A percentile compares a stretch with the other conserved stretches of the same genome.
Evolutionary conservation across 2,329 filamentous ascomycete species (phyloP).

Genomic region (Fusarium sp.): DNA sequence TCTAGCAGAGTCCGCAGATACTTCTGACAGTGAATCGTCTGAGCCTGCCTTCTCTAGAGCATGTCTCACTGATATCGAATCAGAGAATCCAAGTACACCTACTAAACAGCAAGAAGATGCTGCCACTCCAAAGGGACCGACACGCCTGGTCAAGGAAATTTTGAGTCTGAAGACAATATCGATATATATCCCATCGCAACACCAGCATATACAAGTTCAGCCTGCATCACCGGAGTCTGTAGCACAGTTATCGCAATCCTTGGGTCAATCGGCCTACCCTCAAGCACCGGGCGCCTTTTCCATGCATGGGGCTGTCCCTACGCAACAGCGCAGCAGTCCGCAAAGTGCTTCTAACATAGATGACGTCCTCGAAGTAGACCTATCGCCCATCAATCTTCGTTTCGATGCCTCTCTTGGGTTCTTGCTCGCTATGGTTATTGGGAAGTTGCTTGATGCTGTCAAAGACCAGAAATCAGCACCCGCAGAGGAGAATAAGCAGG

Average conservation of each 20-base stretch:
- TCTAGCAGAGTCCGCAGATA: conserved; percentile 12
- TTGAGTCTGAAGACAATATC: conserved; percentile 64
- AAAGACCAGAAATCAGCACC: conserved; percentile 45
- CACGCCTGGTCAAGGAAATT: conserved; percentile 68
- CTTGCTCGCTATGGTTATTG: conserved; percentile 64
- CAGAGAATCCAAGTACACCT: conserved; percentile 22
- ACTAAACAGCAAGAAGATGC: conserved; percentile 54
- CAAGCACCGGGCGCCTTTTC: conserved; percentile 74
- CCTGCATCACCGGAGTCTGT: conserved; percentile 47
- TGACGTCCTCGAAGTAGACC: conserved; percentile 59
- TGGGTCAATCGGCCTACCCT: conserved; percentile 58
- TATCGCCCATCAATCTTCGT: conserved; percentile 66
- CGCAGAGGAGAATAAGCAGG: conserved; percentile 24
- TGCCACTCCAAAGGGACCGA: conserved; percentile 64
- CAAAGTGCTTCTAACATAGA: conserved; percentile 23
- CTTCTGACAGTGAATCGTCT: conserved; percentile 45
- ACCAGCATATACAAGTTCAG: conserved; percentile 58
- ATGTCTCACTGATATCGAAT: conserved; percentile 36
- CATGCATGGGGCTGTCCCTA: conserved; percentile 51
- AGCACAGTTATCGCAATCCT: conserved; percentile 48
- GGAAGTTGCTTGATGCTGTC: conserved; percentile 62
- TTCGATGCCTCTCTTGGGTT: conserved; percentile 70
- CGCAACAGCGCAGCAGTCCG: conserved; percentile 12
- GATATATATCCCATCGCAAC: conserved; percentile 65
- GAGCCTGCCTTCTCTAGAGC: conserved; percentile 49